Evolutionary conservation across 495 filamentous ascomycete genomes (phyloP), one percentile per base, ranked within the genome.

Genomic region (Lasiosphaeriaceae sp.): DNA sequence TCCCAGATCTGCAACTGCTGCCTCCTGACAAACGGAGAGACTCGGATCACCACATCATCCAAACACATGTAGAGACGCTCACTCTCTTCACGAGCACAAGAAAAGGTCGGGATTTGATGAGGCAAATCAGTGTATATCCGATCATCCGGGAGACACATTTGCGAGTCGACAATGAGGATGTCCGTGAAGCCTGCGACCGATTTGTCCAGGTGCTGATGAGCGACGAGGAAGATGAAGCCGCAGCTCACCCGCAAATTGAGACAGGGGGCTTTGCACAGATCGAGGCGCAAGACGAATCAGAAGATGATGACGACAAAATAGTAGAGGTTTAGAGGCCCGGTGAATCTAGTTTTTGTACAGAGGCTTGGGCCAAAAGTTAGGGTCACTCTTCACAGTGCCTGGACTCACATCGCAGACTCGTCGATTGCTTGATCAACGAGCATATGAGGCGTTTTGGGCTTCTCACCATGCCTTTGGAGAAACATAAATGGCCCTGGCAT

Each of bases 121-220:
- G 88, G 56, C 78, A 73, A 11, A 71, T 87, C n/a, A 88, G 90
- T 58, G 87, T 93, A 5, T 97, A 98, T 70, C 89, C 91, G 0
- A 86, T 97, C 50, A 79, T 98, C 31, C 76, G 93, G 54, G 94
- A 97, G 67, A 84, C 87, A 31, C 94, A 98, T 78, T 63, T 90
- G 56, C 78, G 83, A 44, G 84, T 92, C 12, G 79, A 92, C 26
- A 77, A 96, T 66, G 92, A 96, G 52, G 85, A 76, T 19, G 90
- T 98, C 39, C 79, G 81, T 57, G 92, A 96, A 64, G 88, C 83
- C 16, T 94, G 90, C 62, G 94, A 98, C 67, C 79, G 94, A 63
- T 63, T 97, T 50, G 94, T 98, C 35, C 90, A 98, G 62, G 84
- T 98, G 12, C 66, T 98, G 43, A 95, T 96, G 92, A 80, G 88